Evolutionary conservation across 2,329 filamentous ascomycete species (phyloP).

Genomic region (Colletotrichum sp.): DNA sequence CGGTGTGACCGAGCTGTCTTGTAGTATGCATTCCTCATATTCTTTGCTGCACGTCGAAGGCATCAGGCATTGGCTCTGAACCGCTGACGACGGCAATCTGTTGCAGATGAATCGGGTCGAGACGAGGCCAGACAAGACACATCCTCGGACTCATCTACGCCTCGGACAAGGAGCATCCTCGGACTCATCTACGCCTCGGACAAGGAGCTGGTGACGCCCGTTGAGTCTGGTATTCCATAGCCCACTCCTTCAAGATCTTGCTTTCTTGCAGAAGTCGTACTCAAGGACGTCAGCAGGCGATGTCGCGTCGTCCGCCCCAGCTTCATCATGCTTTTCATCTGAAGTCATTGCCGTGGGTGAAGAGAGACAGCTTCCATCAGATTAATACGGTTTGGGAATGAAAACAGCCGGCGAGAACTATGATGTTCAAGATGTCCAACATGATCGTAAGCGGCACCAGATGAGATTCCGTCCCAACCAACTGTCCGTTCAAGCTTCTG

Average conservation of each 20-base stretch:
- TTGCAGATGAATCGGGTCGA: neutral
- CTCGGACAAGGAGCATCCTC: constrained; percentile 31
- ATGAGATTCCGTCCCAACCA: neutral
- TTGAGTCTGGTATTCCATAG: constrained; percentile 36
- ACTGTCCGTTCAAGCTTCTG: neutral
- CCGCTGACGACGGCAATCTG: fast-evolving
- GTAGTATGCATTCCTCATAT: neutral
- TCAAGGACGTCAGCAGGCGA: constrained; percentile 40
- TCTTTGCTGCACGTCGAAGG: neutral
- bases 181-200: constrained; percentile 35
- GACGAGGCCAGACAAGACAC: constrained; percentile 27
- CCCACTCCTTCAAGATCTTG: constrained; percentile 40
- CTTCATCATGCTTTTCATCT: constrained; percentile 29
- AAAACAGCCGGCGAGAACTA: neutral
- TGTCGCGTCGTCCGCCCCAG: constrained; percentile 46
- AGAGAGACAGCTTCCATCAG: neutral
- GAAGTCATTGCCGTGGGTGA: neutral
- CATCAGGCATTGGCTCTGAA: neutral
- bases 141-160: constrained; percentile 36
- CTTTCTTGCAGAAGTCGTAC: constrained; percentile 41
- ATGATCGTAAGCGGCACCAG: neutral
- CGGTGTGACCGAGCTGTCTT: neutral
- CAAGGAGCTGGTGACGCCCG: constrained; percentile 27
- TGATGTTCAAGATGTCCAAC: neutral
- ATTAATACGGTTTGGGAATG: neutral